Evolutionary conservation across 805 yeast species (phyloP).

Genomic region (Suhomyces sp.): DNA sequence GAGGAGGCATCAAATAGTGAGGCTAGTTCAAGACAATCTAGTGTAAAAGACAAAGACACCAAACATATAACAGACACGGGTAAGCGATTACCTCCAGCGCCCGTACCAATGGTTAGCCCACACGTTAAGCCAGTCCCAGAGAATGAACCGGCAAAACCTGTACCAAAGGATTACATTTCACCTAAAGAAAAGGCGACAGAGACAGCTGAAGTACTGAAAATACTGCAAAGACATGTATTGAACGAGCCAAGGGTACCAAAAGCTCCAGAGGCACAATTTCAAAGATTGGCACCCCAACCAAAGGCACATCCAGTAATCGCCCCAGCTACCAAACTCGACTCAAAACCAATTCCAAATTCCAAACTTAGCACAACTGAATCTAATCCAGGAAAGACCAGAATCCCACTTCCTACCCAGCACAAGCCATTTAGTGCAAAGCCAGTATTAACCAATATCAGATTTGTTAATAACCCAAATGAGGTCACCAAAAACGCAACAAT

Average conservation of each 20-base stretch:
- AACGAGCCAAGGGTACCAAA: not conserved
- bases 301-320: not conserved
- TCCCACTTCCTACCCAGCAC: not conserved
- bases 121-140: not conserved
- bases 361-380: too few relatives aligned
- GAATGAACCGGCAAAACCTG: not conserved
- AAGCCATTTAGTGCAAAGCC: not conserved
- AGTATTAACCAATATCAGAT: slow-evolving; percentile 1
- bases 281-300: not conserved
- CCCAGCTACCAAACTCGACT: not conserved
- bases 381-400: too few relatives aligned
- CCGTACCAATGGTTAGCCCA: not conserved
- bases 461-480: not conserved
- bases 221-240: not conserved
- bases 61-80: not conserved
- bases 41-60: slow-evolving; percentile 14
- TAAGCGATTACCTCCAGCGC: slow-evolving; percentile 12
- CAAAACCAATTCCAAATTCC: too few relatives aligned
- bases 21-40: slow-evolving; percentile 30
- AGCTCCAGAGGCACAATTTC: not conserved
- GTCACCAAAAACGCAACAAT: too few relatives aligned
- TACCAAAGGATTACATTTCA: too few relatives aligned
- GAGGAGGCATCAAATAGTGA: slow-evolving; percentile 34
- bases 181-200: too few relatives aligned
- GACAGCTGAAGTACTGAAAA: not conserved